phyloP scores from a whole-genome alignment of 495 filamentous ascomycete genomes.

The Mycothermus thermophilus region DNA sequence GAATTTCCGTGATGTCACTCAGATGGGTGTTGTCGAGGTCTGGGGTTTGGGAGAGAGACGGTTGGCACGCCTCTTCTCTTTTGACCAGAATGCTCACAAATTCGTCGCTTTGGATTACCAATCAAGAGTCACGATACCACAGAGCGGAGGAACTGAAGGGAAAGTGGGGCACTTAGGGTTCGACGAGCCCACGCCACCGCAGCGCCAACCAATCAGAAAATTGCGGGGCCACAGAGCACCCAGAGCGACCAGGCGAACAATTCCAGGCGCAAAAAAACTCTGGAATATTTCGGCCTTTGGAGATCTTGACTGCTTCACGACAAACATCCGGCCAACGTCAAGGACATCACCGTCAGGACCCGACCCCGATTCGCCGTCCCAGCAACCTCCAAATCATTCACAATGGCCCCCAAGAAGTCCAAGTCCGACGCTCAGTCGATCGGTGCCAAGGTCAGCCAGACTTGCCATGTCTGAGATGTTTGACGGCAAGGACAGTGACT shows the following conservation, averaged over 20 bases:
- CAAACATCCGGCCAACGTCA: slow-evolving; percentile 12
- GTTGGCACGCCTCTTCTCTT: slow-evolving; percentile 20
- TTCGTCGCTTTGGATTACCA: slow-evolving; percentile 24
- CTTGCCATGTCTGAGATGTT: neutral
- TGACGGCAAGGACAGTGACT: slow-evolving; percentile 1
- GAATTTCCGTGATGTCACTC: slow-evolving; percentile 38
- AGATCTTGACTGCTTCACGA: slow-evolving; percentile 11
- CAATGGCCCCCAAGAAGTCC: slow-evolving; percentile 86
- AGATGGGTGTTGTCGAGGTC: slow-evolving; percentile 22
- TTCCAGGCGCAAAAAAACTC: no score
- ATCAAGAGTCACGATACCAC: slow-evolving; percentile 16
- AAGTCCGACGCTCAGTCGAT: slow-evolving; percentile 88
- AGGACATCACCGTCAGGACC: slow-evolving; percentile 9
- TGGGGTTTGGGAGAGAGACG: slow-evolving; percentile 24
- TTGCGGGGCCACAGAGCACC: no score
- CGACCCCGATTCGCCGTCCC: slow-evolving; percentile 2
- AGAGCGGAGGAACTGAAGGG: slow-evolving; percentile 5
- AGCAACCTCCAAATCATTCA: slow-evolving; percentile 13
- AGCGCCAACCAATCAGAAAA: slow-evolving; percentile 17
- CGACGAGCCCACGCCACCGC: slow-evolving; percentile 8
- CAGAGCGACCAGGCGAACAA: no score
- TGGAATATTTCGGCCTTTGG: slow-evolving; percentile 14
- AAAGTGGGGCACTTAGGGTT: slow-evolving; percentile 34
- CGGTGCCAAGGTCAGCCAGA: slow-evolving; percentile 47
- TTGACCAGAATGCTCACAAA: slow-evolving; percentile 28